Percentiles rank a stretch among this genome's conserved stretches.
phyloP scores from a whole-genome alignment of 768 basidiomycete genomes.

The Lepiota venenata region DNA sequence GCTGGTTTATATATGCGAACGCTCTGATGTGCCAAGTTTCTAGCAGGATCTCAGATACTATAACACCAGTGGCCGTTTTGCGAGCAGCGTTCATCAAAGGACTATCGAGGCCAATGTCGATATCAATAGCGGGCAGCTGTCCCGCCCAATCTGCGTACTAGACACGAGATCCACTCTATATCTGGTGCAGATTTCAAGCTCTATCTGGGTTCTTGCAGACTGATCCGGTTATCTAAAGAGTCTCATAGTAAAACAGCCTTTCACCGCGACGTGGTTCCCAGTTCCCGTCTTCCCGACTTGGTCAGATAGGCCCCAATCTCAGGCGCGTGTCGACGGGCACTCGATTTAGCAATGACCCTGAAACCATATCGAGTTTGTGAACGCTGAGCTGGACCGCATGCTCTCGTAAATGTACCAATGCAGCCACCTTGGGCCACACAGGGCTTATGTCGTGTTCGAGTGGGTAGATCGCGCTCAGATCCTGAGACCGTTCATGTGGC shows the following conservation, averaged over 20 bases:
- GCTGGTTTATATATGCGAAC: slow-evolving; percentile 1
- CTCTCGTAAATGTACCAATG: no score
- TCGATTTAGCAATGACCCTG: slow-evolving; percentile 1
- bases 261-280: slow-evolving; percentile 11
- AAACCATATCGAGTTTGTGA: neutral
- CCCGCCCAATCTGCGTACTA: slow-evolving; percentile 10
- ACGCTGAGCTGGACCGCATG: no score
- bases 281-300: slow-evolving; percentile 3
- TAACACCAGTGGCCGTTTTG: neutral
- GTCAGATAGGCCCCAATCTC: neutral
- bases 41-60: slow-evolving; percentile 4
- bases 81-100: neutral
- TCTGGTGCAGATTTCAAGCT: slow-evolving; percentile 1
- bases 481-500: no score
- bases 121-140: neutral
- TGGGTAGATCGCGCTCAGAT: no score
- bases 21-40: neutral
- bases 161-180: slow-evolving; percentile 1
- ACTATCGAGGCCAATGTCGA: slow-evolving; percentile 3
- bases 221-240: slow-evolving; percentile 6
- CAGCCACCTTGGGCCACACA: no score
- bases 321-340: neutral
- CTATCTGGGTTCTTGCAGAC: slow-evolving; percentile 3
- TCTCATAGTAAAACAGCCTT: slow-evolving; percentile 6
- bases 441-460: no score